These are phyloP conservation scores for Passalora sequoiae DNA, from an alignment of 2,329 filamentous ascomycete genomes.

Conservation along the genomic window DNA sequence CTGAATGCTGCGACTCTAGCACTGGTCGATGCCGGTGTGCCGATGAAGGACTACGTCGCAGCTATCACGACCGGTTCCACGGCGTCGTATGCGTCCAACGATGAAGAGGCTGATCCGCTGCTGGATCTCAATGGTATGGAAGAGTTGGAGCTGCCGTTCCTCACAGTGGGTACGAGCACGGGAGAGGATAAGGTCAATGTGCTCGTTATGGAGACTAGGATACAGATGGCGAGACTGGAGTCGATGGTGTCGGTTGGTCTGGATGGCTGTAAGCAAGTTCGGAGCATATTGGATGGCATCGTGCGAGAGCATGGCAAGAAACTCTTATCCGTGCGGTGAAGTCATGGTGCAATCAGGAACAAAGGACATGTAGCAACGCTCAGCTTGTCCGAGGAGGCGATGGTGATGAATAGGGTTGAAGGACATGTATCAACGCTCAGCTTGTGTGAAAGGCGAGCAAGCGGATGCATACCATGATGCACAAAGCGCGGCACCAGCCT, in stretches of 20 bases:
- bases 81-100: slow-evolving; percentile 55
- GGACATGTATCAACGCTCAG: no score
- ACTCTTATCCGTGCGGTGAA: slow-evolving; percentile 48
- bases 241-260: slow-evolving; percentile 89
- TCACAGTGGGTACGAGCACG: slow-evolving; percentile 69
- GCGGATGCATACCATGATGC: no score
- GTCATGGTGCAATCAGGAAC: neutral
- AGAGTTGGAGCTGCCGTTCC: slow-evolving; percentile 79
- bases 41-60: slow-evolving; percentile 86
- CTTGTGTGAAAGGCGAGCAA: no score
- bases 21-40: slow-evolving; percentile 88
- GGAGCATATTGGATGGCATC: slow-evolving; percentile 72
- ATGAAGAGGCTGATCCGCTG: slow-evolving; percentile 71
- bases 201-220: slow-evolving; percentile 78
- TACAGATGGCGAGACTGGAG: slow-evolving; percentile 77
- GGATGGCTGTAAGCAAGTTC: slow-evolving; percentile 83
- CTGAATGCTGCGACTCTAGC: slow-evolving; percentile 89
- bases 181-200: slow-evolving; percentile 65
- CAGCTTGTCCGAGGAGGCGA: no score
- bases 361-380: neutral
- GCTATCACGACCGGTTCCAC: slow-evolving; percentile 84
- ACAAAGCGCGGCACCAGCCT: no score
- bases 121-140: slow-evolving; percentile 74
- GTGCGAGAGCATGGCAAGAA: slow-evolving; percentile 65
- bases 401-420: no score